These are phyloP conservation scores for Cyberlindnera sargentensis DNA, from an alignment of 805 yeast species.

Conservation along the genomic window DNA sequence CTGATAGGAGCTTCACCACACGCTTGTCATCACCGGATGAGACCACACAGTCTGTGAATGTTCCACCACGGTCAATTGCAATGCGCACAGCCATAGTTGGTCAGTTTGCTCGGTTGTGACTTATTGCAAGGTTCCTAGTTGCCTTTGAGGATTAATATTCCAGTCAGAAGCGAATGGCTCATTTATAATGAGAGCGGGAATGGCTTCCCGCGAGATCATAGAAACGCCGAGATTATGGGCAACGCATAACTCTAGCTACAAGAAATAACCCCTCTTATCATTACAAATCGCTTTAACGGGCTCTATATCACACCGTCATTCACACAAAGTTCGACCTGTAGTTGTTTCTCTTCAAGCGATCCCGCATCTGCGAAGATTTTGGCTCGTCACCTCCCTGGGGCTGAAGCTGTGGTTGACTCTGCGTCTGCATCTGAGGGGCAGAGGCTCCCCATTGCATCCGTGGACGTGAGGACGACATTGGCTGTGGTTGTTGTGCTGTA, in stretches of 20 bases:
- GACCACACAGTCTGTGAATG: constrained; percentile 63
- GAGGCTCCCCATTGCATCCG: too few species aligned
- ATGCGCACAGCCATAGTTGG: constrained; percentile 23
- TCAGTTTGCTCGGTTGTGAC: too few species aligned
- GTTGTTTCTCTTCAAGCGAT: constrained; percentile 21
- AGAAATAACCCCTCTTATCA: too few species aligned
- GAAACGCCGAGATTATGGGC: too few species aligned
- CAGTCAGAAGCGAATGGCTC: too few species aligned
- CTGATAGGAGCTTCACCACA: constrained; percentile 75
- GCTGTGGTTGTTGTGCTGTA: constrained; percentile 2
- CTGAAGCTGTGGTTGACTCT: not conserved
- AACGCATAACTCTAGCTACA: too few species aligned
- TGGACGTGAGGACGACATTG: not conserved
- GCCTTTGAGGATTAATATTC: too few species aligned
- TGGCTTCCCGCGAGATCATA: too few species aligned
- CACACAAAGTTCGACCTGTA: constrained; percentile 16
- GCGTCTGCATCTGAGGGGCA: too few species aligned
- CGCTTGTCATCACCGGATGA: constrained; percentile 48
- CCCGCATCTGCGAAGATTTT: constrained; percentile 12
- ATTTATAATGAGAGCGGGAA: too few species aligned
- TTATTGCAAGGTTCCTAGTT: too few species aligned
- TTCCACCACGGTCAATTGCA: constrained; percentile 72
- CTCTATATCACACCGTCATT: not conserved
- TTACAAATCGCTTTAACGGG: too few species aligned
- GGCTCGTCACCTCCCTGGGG: not conserved